These are phyloP conservation scores for Dendrocalamus latiflorus DNA, from an alignment of 202 grass and related monocot species.

Conservation along the genomic window DNA sequence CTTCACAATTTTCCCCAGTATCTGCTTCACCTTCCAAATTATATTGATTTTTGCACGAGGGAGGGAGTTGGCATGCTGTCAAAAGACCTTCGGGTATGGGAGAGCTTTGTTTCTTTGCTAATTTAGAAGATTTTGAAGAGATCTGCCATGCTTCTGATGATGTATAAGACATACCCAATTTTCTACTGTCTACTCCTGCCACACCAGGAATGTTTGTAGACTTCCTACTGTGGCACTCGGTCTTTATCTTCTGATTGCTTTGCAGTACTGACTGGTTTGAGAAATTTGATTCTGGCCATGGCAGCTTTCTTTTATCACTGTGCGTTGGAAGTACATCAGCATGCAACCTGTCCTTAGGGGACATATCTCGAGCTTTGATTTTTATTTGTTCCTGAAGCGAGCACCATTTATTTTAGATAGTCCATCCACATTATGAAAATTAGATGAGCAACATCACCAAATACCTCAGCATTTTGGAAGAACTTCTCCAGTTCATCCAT, in stretches of 20 bases:
- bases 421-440: conserved; percentile 8
- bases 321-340: conserved; percentile 17
- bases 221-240: conserved; percentile 4
- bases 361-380: conserved; percentile 28
- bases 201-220: conserved; percentile 16
- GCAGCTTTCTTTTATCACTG: conserved; percentile 46
- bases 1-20: conserved; percentile 11
- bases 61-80: neutral
- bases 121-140: conserved; percentile 18
- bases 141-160: conserved; percentile 29
- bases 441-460: conserved; percentile 7
- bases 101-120: conserved; percentile 20
- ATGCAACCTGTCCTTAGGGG: conserved; percentile 27
- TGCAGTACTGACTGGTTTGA: conserved; percentile 32
- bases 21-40: conserved; percentile 8
- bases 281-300: conserved; percentile 32
- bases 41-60: conserved; percentile 6
- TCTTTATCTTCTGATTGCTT: conserved; percentile 51
- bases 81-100: neutral
- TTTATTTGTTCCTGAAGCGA: conserved; percentile 51
- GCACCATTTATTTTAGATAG: conserved; percentile 1
- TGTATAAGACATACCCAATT: conserved; percentile 14
- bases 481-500: conserved; percentile 54
- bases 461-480: conserved; percentile 84
- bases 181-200: conserved; percentile 12